Percentiles rank a stretch among this genome's conserved stretches.
These are phyloP conservation scores for Talaromyces atroroseus DNA, from an alignment of 2,329 filamentous ascomycete genomes.

Conservation along the genomic window DNA sequence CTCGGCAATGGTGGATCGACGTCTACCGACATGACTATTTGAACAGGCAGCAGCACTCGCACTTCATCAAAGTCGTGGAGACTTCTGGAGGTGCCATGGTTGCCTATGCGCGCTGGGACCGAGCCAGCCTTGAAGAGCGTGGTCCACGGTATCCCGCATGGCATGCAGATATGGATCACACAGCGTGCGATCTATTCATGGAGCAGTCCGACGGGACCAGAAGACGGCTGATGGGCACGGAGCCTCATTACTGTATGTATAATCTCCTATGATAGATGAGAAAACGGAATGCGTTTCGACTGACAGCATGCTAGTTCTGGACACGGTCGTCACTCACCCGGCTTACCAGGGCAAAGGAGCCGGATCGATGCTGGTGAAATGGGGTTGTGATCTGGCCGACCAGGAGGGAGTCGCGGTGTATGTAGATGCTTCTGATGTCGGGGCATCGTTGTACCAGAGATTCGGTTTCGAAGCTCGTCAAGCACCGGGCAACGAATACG, in stretches of 20 bases:
- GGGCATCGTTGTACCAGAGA: not conserved
- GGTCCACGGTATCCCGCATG: not conserved
- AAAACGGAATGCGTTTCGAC: not conserved
- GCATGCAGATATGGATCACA: not conserved
- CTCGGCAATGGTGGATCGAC: not conserved
- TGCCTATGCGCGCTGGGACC: not conserved
- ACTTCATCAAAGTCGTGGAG: not conserved
- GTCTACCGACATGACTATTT: not conserved
- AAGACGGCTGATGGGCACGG: not conserved
- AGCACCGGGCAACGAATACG: not conserved
- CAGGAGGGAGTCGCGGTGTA: not conserved
- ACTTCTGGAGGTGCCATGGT: not conserved
- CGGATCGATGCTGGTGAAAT: not conserved
- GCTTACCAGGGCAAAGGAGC: not conserved
- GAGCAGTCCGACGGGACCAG: not conserved
- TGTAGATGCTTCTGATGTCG: not conserved
- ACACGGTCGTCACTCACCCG: not conserved
- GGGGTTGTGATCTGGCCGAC: not conserved
- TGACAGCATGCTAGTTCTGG: not conserved
- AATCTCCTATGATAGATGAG: not conserved
- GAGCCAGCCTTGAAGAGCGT: not conserved
- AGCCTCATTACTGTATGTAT: not conserved
- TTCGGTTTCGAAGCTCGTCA: not conserved
- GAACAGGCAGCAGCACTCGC: not conserved
- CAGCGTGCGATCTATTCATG: not conserved